Percentiles rank a stretch among this genome's conserved stretches.
These are phyloP conservation scores for Emericellopsis cladophorae DNA, from an alignment of 2,329 filamentous ascomycete species.

Conservation along the genomic window DNA sequence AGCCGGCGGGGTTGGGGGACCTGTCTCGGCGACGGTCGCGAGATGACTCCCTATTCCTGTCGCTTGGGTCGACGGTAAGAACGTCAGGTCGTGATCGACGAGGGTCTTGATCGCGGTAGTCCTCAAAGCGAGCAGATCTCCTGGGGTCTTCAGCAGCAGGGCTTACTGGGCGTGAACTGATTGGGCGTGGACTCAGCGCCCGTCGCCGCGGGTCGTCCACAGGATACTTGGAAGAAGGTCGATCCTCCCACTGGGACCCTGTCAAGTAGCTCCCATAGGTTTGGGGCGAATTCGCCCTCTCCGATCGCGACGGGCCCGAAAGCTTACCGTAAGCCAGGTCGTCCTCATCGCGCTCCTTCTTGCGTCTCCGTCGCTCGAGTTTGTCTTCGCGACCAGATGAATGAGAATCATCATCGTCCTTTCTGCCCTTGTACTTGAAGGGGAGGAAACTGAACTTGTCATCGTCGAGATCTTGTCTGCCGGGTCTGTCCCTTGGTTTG, in stretches of 20 bases:
- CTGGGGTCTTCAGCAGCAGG: conserved; percentile 8
- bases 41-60: conserved; percentile 18
- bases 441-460: conserved; percentile 23
- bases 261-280: conserved; percentile 16
- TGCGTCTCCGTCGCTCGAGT: conserved; percentile 9
- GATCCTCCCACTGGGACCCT: conserved; percentile 6
- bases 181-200: conserved; percentile 1
- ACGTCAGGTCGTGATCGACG: conserved; percentile 24
- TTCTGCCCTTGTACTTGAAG: conserved; percentile 23
- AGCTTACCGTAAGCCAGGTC: conserved; percentile 37
- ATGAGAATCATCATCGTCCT: conserved; percentile 10
- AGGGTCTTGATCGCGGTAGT: conserved; percentile 17
- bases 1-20: conserved; percentile 8
- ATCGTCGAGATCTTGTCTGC: conserved; percentile 8
- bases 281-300: conserved; percentile 7
- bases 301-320: conserved; percentile 11
- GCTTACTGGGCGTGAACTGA: conserved; percentile 4
- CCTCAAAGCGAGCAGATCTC: conserved; percentile 8
- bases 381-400: conserved; percentile 8
- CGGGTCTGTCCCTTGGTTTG: conserved; percentile 7
- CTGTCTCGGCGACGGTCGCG: conserved; percentile 18
- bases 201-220: conserved; percentile 6
- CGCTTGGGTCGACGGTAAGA: conserved; percentile 23
- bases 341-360: conserved; percentile 21
- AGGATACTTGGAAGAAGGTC: conserved; percentile 10